Evolutionary conservation across 75 land plant species (phyloP).

Genomic region (Selaginella tamariscina): DNA sequence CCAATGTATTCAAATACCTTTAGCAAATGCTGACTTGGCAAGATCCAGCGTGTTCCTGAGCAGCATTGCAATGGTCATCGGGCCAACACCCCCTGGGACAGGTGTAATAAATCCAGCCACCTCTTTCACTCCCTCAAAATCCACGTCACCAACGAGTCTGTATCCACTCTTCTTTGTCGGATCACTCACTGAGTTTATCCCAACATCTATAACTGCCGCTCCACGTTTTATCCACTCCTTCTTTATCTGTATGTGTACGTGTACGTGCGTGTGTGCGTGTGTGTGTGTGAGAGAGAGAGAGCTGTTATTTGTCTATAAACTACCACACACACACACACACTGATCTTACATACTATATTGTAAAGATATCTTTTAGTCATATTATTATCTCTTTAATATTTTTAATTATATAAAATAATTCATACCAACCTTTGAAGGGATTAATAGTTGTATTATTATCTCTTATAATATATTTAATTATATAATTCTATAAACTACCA

Average conservation of each 20-base stretch:
- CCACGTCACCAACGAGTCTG: constrained; percentile 68
- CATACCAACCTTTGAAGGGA: too few relatives aligned
- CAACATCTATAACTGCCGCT: constrained; percentile 68
- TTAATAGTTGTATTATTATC: too few relatives aligned
- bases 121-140: constrained; percentile 52
- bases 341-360: too few relatives aligned
- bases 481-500: too few relatives aligned
- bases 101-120: constrained; percentile 76
- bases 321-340: too few relatives aligned
- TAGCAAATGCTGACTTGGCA: constrained; percentile 33
- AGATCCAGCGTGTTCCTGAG: constrained; percentile 58
- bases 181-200: constrained; percentile 58
- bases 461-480: too few relatives aligned
- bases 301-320: too few relatives aligned
- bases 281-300: too few relatives aligned
- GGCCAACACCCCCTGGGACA: constrained; percentile 86
- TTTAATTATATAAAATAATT: too few relatives aligned
- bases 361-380: too few relatives aligned
- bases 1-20: background rate
- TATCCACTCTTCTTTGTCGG: constrained; percentile 58
- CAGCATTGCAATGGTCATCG: constrained; percentile 85
- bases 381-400: too few relatives aligned
- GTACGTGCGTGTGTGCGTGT: too few relatives aligned
- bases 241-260: constrained; percentile 66
- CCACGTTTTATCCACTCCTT: constrained; percentile 76